Evolutionary conservation across 805 yeast genomes (phyloP).

Genomic region (Cyberlindnera mycetangii): DNA sequence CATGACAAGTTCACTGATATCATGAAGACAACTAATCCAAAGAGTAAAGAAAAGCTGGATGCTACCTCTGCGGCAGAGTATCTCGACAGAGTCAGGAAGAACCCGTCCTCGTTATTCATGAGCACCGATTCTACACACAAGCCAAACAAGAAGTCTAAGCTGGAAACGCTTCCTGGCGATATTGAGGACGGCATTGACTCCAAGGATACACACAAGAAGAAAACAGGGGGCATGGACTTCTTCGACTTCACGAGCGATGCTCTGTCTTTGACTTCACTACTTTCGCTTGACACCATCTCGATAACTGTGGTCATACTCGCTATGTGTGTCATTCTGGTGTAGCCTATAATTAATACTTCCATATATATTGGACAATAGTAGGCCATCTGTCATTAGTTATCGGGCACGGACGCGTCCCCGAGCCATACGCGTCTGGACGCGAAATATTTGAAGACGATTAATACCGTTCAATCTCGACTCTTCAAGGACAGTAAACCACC

Average conservation of each 20-base stretch:
- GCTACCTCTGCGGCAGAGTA: neutral
- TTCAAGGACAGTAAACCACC: no score
- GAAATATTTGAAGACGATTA: constrained; percentile 10
- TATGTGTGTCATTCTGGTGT: constrained; percentile 1
- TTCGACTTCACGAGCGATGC: constrained; percentile 10
- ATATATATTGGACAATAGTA: no score
- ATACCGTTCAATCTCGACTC: no score
- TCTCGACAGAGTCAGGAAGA: constrained; percentile 13
- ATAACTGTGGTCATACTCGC: neutral
- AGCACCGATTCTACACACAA: neutral
- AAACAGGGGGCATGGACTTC: neutral
- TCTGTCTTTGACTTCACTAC: neutral
- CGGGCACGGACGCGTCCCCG: neutral
- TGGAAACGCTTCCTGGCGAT: no score
- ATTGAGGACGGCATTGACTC: neutral
- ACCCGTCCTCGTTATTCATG: constrained; percentile 15
- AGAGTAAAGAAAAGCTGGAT: neutral
- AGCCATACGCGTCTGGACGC: constrained; percentile 5
- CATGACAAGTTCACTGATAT: constrained; percentile 8
- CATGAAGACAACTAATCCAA: neutral
- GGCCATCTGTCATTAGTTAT: neutral
- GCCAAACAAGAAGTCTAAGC: neutral
- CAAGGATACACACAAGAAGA: neutral
- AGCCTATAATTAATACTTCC: neutral
- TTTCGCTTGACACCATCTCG: neutral